Percentiles rank a stretch among this genome's conserved stretches.
phyloP scores from a whole-genome alignment of 2,329 filamentous ascomycete species.

The Fusarium pilosicola region DNA sequence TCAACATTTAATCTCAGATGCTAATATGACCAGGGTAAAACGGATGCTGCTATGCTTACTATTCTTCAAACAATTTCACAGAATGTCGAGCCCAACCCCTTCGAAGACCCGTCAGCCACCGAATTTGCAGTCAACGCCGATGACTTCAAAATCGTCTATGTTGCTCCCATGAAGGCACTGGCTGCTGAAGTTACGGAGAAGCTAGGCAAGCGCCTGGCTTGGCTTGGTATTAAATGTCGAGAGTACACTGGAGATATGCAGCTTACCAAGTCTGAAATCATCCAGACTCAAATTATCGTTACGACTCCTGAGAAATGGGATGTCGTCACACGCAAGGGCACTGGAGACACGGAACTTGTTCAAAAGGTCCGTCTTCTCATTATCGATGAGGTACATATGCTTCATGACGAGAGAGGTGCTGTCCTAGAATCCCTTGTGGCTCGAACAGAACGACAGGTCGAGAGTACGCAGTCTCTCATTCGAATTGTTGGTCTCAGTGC shows the following conservation, averaged over 20 bases:
- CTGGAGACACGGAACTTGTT: conserved; percentile 95
- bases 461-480: conserved; percentile 97
- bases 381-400: conserved; percentile 99
- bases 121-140: conserved; percentile 86
- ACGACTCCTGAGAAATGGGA: conserved; percentile 99
- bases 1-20: background rate
- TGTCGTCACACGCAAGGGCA: conserved; percentile 95
- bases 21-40: conserved; percentile 75
- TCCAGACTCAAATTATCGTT: conserved; percentile 96
- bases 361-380: conserved; percentile 97
- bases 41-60: conserved; percentile 96
- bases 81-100: conserved; percentile 82
- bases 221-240: conserved; percentile 91
- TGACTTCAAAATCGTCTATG: conserved; percentile 98
- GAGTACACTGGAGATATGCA: conserved; percentile 99
- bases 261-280: conserved; percentile 93
- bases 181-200: conserved; percentile 97
- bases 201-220: conserved; percentile 87
- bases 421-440: conserved; percentile 96
- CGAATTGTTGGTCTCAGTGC: conserved; percentile 95
- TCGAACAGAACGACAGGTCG: conserved; percentile 93
- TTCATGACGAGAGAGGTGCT: conserved; percentile 95
- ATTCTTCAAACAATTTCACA: conserved; percentile 91
- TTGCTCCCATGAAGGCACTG: conserved; percentile 98
- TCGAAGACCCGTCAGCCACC: conserved; percentile 75